These are phyloP conservation scores for Backusella macrospora DNA, from an alignment of 192 early-diverging fungal genomes.

Conservation along the genomic window DNA sequence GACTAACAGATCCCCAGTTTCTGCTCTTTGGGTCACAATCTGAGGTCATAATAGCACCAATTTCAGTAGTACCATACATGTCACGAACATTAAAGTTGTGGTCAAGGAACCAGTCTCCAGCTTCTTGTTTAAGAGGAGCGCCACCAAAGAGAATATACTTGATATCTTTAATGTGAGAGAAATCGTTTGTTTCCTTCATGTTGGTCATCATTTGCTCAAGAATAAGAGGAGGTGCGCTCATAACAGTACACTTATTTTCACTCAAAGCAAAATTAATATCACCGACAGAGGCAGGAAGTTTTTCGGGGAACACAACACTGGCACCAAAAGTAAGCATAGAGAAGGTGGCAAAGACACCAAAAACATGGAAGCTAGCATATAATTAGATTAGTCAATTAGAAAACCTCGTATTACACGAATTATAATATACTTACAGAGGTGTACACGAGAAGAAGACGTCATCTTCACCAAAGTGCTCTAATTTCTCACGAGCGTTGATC, in stretches of 20 bases:
- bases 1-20: background rate
- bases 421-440: slow-evolving; percentile 21
- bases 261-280: slow-evolving; percentile 12
- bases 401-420: background rate
- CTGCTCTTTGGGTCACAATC: background rate
- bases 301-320: background rate
- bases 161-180: background rate
- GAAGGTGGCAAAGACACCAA: slow-evolving; percentile 11
- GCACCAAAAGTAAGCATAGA: background rate
- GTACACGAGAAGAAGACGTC: slow-evolving; percentile 12
- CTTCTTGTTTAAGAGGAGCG: slow-evolving; percentile 20
- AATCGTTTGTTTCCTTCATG: background rate
- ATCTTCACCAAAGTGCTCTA: background rate
- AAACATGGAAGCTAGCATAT: background rate
- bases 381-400: background rate
- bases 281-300: slow-evolving; percentile 1
- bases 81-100: slow-evolving; percentile 11
- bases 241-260: slow-evolving; percentile 9
- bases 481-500: background rate
- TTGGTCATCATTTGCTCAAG: background rate
- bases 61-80: slow-evolving; percentile 22
- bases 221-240: background rate
- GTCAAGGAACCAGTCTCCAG: slow-evolving; percentile 1
- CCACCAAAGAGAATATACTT: slow-evolving; percentile 12
- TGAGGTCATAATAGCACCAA: slow-evolving; percentile 1